Evolutionary conservation across 2,329 filamentous ascomycete genomes (phyloP).

Genomic region (Alternaria sp.): DNA sequence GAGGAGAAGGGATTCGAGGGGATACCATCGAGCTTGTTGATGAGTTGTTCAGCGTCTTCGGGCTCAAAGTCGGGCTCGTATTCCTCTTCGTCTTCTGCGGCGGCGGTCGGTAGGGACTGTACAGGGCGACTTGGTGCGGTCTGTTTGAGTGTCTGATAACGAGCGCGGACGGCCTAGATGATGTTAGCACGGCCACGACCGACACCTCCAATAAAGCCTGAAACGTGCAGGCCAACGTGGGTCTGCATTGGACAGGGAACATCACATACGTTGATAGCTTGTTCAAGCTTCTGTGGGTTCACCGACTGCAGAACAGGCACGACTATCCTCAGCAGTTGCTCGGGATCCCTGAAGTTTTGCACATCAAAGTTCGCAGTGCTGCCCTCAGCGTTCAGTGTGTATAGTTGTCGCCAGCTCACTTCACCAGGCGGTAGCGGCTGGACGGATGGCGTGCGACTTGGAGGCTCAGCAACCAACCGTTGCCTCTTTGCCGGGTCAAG

Average conservation of each 20-base stretch:
- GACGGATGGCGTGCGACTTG: constrained; percentile 57
- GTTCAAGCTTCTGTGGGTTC: constrained; percentile 70
- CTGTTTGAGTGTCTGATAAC: constrained; percentile 50
- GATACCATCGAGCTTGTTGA: constrained; percentile 76
- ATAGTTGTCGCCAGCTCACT: constrained; percentile 81
- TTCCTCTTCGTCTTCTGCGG: constrained; percentile 81
- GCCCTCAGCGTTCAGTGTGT: constrained; percentile 79
- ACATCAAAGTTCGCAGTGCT: constrained; percentile 83
- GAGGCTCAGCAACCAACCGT: constrained; percentile 64
- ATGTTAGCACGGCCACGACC: constrained; percentile 20
- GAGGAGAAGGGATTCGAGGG: constrained; percentile 63
- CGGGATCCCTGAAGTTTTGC: constrained; percentile 71
- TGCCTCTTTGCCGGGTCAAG: constrained; percentile 83
- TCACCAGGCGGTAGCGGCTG: constrained; percentile 77
- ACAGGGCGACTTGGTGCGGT: constrained; percentile 30
- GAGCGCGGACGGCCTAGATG: constrained; percentile 48
- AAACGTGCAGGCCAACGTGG: neutral
- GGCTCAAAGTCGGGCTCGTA: constrained; percentile 89
- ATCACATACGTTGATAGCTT: constrained; percentile 72
- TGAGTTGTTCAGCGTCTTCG: constrained; percentile 77
- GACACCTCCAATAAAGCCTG: neutral
- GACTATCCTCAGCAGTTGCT: constrained; percentile 81
- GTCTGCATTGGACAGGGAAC: neutral
- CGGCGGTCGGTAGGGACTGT: constrained; percentile 36
- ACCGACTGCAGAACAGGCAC: constrained; percentile 77